phyloP scores from a whole-genome alignment of 345 rosid species.

The Triadica sebifera region DNA sequence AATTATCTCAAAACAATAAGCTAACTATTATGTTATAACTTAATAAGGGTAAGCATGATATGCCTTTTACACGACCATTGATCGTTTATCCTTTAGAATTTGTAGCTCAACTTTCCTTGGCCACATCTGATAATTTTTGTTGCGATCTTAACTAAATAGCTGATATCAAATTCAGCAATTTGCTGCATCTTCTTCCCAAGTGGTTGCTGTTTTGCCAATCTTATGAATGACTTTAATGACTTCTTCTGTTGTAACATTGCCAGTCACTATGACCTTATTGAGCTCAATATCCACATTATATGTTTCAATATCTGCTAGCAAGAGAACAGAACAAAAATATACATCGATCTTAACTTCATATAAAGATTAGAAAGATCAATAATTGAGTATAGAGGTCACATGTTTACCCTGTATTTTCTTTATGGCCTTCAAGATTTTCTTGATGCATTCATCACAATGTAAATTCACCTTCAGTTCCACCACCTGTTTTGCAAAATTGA shows the following conservation, averaged over 20 bases:
- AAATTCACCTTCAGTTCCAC: conserved; percentile 79
- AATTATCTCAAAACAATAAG: no score
- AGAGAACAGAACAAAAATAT: background rate
- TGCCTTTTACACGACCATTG: background rate
- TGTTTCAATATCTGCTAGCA: conserved; percentile 62
- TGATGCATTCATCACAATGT: conserved; percentile 77
- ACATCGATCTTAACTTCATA: background rate
- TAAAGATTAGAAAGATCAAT: background rate
- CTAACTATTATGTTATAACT: background rate
- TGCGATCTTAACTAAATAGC: background rate
- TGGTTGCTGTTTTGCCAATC: conserved; percentile 59
- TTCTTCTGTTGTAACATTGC: conserved; percentile 67
- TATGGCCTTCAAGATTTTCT: conserved; percentile 78
- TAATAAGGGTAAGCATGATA: background rate
- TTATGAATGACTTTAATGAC: conserved; percentile 73
- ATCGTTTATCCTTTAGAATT: background rate
- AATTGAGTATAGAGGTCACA: background rate
- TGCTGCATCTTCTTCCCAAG: conserved; percentile 41
- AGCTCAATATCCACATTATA: conserved; percentile 73
- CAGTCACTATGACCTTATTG: conserved; percentile 78
- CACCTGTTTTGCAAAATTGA: conserved; percentile 37
- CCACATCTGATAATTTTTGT: background rate
- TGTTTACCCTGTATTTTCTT: conserved; percentile 70
- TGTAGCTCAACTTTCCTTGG: background rate
- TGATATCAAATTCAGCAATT: background rate